Base-by-base conservation (phyloP, 768 basidiomycete genomes). In the Lyophyllum decastes region DNA sequence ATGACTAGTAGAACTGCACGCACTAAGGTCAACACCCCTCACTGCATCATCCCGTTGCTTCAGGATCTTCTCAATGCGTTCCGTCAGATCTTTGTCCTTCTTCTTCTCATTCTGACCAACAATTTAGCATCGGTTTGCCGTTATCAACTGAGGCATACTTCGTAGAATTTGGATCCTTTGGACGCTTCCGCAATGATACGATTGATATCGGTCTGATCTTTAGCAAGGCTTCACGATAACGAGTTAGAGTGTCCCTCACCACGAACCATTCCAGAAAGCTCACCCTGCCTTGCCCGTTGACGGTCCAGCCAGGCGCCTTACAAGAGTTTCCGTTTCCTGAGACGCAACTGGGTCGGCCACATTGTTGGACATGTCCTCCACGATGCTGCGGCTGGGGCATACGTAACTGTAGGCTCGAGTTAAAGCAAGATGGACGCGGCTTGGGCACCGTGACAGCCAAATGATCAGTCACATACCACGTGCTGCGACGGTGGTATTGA, bases 111-210 rank as follows among this genome's bases (percentile, higher is more conserved):
- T 94, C 85, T 92, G 14, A 19, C n/a, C n/a, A n/a, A n/a, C n/a
- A n/a, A n/a, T n/a, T n/a, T n/a, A n/a, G 43, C 24, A 16, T 11
- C 33, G 52, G 21, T 26, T 21, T 30, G 11, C 2, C 10, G 25
- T 25, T 27, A 22, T 9, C 25, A 22, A 22, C n/a, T 48, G 49
- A 54, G 7, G 61, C 78, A 66, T 68, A 84, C 89, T 77, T 94
- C 86, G 69, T 92, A 95, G 72, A 90, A 98, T 73, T 94, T 94
- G 25, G 94, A 95, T 3, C 95, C 95, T 68, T 92, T 94, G 7
- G 92, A 94, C 17, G 86, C 94, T 52, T 96, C 92, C 1, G 92
- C 90, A 51, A 96, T 97, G 54, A 94, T 83, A 17, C 83, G 85
- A 64, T 95, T 95, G 45, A 96, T 90, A 67, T 93, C 93, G 30